phyloP scores from a whole-genome alignment of 1,139 yeast species.

The Yamadazyma conglobata region DNA sequence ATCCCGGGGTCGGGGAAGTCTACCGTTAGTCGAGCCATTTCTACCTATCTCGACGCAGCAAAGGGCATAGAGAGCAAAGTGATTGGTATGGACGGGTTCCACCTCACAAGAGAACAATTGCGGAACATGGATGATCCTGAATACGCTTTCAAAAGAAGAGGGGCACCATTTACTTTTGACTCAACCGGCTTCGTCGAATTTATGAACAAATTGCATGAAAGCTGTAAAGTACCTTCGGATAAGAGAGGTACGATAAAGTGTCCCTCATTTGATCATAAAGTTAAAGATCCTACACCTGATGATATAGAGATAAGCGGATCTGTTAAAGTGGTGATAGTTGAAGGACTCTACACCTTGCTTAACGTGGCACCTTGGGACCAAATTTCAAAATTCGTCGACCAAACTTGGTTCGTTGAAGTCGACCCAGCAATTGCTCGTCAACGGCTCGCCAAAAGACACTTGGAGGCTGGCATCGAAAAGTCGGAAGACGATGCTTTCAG shows the following conservation, averaged over 20 bases:
- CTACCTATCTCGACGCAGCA: constrained; percentile 20
- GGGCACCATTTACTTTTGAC: constrained; percentile 86
- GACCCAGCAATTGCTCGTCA: constrained; percentile 43
- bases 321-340: constrained; percentile 54
- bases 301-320: constrained; percentile 44
- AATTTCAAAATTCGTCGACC: constrained; percentile 35
- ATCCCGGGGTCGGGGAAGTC: constrained; percentile 85
- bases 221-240: constrained; percentile 18
- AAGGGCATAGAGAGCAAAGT: constrained; percentile 9
- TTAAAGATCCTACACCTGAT: constrained; percentile 61
- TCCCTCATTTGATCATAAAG: constrained; percentile 77
- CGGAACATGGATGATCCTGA: constrained; percentile 49
- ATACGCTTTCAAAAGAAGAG: constrained; percentile 64
- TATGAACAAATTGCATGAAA: constrained; percentile 17
- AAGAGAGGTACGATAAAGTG: constrained; percentile 20
- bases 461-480: constrained; percentile 64
- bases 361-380: constrained; percentile 49
- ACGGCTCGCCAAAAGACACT: constrained; percentile 70
- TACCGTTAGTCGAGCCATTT: constrained; percentile 47
- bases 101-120: constrained; percentile 57
- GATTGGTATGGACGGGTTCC: constrained; percentile 72
- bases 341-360: constrained; percentile 60
- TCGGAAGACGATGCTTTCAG: constrained; percentile 54
- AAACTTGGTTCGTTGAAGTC: constrained; percentile 46
- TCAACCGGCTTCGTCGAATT: constrained; percentile 35